Evolutionary conservation across 2,329 filamentous ascomycete species (phyloP).

Genomic region (Neopestalotiopsis rosae): DNA sequence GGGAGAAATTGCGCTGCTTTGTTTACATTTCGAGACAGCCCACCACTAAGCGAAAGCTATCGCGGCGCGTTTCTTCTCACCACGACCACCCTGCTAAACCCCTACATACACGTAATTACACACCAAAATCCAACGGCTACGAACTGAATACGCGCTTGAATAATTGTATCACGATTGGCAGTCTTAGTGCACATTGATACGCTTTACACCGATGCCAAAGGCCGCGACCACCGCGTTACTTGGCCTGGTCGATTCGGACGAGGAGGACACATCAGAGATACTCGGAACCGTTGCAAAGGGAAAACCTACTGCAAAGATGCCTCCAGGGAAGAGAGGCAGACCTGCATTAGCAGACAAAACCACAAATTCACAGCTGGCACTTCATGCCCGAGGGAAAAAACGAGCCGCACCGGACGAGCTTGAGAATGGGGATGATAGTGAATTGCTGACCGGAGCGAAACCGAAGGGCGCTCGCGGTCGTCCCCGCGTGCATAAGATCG

Average conservation of each 20-base stretch:
- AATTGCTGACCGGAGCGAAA: conserved; percentile 29
- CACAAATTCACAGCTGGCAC: conserved; percentile 42
- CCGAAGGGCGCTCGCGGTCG: conserved; percentile 32
- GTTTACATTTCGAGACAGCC: conserved; percentile 19
- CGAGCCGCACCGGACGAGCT: conserved; percentile 40
- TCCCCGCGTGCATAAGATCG: conserved; percentile 32
- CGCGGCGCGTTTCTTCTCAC: not conserved
- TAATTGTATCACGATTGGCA: not conserved
- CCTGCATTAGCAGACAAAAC: conserved; percentile 48
- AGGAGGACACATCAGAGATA: conserved; percentile 26
- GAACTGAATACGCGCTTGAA: not conserved
- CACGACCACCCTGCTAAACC: not conserved
- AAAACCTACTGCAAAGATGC: conserved; percentile 36
- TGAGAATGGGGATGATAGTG: conserved; percentile 30
- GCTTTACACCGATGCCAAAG: conserved; percentile 27
- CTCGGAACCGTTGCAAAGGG: conserved; percentile 18
- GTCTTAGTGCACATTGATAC: not conserved
- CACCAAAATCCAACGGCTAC: not conserved
- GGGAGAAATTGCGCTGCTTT: conserved; percentile 15
- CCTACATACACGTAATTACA: not conserved
- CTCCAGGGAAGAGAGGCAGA: conserved; percentile 53
- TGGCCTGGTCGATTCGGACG: conserved; percentile 30
- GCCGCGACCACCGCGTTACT: conserved; percentile 25
- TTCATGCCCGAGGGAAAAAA: conserved; percentile 36
- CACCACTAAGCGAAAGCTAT: not conserved